Evolutionary conservation across 306 rosid genomes (phyloP).

Genomic region (Pterocarpus macrocarpus): DNA sequence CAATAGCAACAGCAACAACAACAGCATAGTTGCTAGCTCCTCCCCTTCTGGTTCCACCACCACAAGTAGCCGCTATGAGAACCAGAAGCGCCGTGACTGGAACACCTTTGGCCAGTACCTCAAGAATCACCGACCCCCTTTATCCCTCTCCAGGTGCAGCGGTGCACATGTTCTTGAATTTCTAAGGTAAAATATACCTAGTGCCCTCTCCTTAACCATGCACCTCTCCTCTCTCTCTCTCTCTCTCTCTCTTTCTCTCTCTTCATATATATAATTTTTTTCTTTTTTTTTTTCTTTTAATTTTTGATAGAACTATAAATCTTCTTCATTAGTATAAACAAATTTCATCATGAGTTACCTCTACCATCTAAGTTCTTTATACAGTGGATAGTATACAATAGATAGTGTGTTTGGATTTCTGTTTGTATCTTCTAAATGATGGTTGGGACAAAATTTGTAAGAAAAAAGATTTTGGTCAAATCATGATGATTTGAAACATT

Average conservation of each 20-base stretch:
- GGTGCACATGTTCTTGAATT: conserved; percentile 99
- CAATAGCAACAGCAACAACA: conserved; percentile 22
- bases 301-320: not conserved
- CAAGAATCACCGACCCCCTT: conserved; percentile 94
- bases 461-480: not conserved
- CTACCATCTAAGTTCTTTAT: not conserved
- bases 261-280: not conserved
- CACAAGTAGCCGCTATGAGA: conserved; percentile 86
- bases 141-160: conserved; percentile 91
- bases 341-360: not conserved
- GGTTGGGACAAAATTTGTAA: not conserved
- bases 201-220: not conserved
- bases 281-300: not conserved
- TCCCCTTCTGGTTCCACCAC: conserved; percentile 48
- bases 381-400: not conserved
- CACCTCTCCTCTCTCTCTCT: not conserved
- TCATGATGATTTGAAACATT: no score
- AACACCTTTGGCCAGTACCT: conserved; percentile 97
- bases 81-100: conserved; percentile 98
- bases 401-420: not conserved
- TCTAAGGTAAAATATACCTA: conserved; percentile 53
- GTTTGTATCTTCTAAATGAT: not conserved
- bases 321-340: not conserved
- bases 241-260: not conserved
- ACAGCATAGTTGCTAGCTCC: conserved; percentile 38